A percentile compares a stretch with the other conserved stretches of the same genome.
These are phyloP conservation scores for Phytophthora pluvialis DNA, from an alignment of 352 stramenopile genomes.

Conservation along the genomic window DNA sequence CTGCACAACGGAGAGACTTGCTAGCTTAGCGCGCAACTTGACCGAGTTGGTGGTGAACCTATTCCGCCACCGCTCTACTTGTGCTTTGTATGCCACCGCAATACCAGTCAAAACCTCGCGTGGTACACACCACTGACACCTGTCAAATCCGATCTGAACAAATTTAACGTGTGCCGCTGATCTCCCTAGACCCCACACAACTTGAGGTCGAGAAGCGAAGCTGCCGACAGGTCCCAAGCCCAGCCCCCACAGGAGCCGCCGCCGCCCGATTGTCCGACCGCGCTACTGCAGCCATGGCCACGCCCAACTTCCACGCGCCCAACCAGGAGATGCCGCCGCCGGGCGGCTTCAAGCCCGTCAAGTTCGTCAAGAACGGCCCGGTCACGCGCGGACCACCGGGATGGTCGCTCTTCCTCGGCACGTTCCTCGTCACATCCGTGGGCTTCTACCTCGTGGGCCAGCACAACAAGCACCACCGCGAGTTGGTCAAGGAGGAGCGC, in stretches of 20 bases:
- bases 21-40: conserved; percentile 10
- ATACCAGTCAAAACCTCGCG: conserved; percentile 21
- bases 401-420: conserved; percentile 80
- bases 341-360: conserved; percentile 77
- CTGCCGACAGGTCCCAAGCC: conserved; percentile 6
- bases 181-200: conserved; percentile 30
- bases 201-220: conserved; percentile 33
- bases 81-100: conserved; percentile 7
- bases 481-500: conserved; percentile 84
- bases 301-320: conserved; percentile 73
- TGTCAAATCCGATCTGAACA: background rate
- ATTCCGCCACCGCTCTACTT: conserved; percentile 18
- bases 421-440: conserved; percentile 72
- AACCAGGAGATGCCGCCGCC: conserved; percentile 88
- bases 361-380: conserved; percentile 70
- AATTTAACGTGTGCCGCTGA: background rate
- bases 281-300: conserved; percentile 63
- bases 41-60: conserved; percentile 38
- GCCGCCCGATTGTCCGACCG: conserved; percentile 4
- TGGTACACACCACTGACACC: conserved; percentile 3
- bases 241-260: conserved; percentile 1
- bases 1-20: background rate
- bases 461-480: conserved; percentile 76
- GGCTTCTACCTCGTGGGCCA: conserved; percentile 83
- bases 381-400: conserved; percentile 74